Evolutionary conservation across 345 rosid genomes (phyloP).

Genomic region (Arabidopsis arenosa): DNA sequence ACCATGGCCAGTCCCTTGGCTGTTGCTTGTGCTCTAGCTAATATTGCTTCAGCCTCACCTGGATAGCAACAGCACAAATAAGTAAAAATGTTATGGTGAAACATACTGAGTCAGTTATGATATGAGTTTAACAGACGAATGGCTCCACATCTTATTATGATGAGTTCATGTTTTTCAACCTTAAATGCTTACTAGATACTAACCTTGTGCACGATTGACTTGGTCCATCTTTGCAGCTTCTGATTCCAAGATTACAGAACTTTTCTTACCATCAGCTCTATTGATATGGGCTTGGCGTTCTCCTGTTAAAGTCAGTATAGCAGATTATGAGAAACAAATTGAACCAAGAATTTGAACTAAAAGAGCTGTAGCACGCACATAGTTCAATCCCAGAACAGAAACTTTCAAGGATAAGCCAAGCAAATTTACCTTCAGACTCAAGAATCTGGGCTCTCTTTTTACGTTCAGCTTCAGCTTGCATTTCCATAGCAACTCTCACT

Average conservation of each 20-base stretch:
- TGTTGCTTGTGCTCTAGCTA: conserved; percentile 87
- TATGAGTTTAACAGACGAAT: background rate
- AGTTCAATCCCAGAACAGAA: conserved; percentile 4
- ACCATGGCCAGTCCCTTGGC: conserved; percentile 72
- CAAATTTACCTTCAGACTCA: conserved; percentile 71
- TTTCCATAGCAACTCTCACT: conserved; percentile 95
- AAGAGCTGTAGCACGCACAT: conserved; percentile 9
- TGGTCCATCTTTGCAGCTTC: conserved; percentile 82
- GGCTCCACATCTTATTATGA: conserved; percentile 12
- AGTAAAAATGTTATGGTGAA: conserved; percentile 1
- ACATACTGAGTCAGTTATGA: background rate
- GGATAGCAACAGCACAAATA: conserved; percentile 26
- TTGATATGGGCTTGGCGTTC: conserved; percentile 58
- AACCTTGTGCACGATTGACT: conserved; percentile 69
- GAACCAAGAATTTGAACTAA: conserved; percentile 2
- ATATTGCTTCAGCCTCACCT: conserved; percentile 96
- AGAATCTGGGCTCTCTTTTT: conserved; percentile 92
- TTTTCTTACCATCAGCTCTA: conserved; percentile 87
- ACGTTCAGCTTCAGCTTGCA: conserved; percentile 99
- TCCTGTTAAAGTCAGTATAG: conserved; percentile 35
- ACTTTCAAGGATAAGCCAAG: background rate
- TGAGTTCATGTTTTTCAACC: background rate
- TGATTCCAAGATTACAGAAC: conserved; percentile 67
- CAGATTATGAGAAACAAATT: conserved; percentile 23
- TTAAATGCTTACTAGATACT: conserved; percentile 31